Evolutionary conservation across 352 stramenopile genomes (phyloP).

Genomic region (Blastocystis sp.): DNA sequence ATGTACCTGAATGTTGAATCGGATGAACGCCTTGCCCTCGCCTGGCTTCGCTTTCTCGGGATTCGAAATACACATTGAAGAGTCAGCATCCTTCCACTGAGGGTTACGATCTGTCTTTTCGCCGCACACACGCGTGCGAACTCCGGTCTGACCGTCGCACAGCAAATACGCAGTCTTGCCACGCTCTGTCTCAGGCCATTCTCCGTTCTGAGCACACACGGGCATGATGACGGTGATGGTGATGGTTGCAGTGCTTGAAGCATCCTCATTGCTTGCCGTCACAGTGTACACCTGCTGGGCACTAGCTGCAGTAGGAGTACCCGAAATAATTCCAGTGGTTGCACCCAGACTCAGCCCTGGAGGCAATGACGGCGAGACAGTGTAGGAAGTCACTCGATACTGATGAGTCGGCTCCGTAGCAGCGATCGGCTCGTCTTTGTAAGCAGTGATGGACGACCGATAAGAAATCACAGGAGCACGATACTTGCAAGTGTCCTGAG

Average conservation of each 20-base stretch:
- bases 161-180: slow-evolving; percentile 27
- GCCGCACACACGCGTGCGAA: slow-evolving; percentile 40
- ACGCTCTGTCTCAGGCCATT: slow-evolving; percentile 19
- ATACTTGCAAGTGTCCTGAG: slow-evolving; percentile 33
- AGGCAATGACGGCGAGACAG: slow-evolving; percentile 10
- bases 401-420: slow-evolving; percentile 39
- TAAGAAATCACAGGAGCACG: slow-evolving; percentile 18
- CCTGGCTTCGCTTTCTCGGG: slow-evolving; percentile 45
- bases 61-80: slow-evolving; percentile 27
- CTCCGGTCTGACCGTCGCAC: slow-evolving; percentile 24
- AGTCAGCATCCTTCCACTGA: slow-evolving; percentile 10
- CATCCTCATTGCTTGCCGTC: slow-evolving; percentile 21
- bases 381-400: slow-evolving; percentile 23
- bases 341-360: background rate
- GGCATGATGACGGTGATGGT: slow-evolving; percentile 9
- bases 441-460: slow-evolving; percentile 10
- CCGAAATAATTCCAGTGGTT: slow-evolving; percentile 8
- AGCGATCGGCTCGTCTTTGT: slow-evolving; percentile 47
- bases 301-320: slow-evolving; percentile 4
- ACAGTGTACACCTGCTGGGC: slow-evolving; percentile 1
- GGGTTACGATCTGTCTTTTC: slow-evolving; percentile 47
- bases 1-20: slow-evolving; percentile 8
- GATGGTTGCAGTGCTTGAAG: background rate
- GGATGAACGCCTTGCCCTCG: slow-evolving; percentile 50
- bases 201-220: slow-evolving; percentile 4